Percentiles rank a stretch among this genome's conserved stretches.
Conservation (phyloP, 2,329 filamentous ascomycete species). For the Pestalotiopsis sp. region DNA sequence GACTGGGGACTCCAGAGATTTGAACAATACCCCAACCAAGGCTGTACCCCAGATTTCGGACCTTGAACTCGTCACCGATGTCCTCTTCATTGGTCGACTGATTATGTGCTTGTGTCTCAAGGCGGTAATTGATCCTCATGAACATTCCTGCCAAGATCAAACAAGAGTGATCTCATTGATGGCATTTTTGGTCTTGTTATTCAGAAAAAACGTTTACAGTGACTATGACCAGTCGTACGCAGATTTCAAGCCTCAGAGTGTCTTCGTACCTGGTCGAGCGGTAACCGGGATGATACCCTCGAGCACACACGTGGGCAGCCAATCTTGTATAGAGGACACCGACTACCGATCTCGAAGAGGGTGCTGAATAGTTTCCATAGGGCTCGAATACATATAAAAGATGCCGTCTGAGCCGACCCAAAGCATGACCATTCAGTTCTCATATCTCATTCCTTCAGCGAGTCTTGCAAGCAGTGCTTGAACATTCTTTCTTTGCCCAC, state of each 20-base stretch:
- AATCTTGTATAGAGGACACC: not conserved
- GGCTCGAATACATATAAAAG: slow-evolving; percentile 1
- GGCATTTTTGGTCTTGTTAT: not conserved
- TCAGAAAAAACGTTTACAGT: not conserved
- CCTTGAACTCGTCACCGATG: slow-evolving; percentile 3
- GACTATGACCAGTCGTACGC: not conserved
- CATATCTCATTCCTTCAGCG: not conserved
- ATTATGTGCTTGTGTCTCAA: not conserved
- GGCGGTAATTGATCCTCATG: not conserved
- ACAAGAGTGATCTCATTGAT: slow-evolving; percentile 1
- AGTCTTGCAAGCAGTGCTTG: slow-evolving; percentile 8
- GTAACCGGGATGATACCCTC: not conserved
- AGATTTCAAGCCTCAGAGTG: not conserved
- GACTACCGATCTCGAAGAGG: not conserved
- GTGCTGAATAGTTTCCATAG: not conserved
- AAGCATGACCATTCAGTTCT: not conserved
- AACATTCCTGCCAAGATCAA: slow-evolving; percentile 7
- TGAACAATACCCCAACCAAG: not conserved
- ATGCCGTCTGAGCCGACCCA: not conserved
- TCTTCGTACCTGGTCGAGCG: not conserved
- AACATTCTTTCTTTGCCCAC: not conserved
- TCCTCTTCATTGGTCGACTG: not conserved
- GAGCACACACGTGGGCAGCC: not conserved
- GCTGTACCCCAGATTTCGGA: slow-evolving; percentile 1
- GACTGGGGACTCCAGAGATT: not conserved